A percentile compares a stretch with the other conserved stretches of the same genome.
Evolutionary conservation across 1,284 basidiomycete genomes (phyloP).

Genomic region (Apiotrichum gracile): DNA sequence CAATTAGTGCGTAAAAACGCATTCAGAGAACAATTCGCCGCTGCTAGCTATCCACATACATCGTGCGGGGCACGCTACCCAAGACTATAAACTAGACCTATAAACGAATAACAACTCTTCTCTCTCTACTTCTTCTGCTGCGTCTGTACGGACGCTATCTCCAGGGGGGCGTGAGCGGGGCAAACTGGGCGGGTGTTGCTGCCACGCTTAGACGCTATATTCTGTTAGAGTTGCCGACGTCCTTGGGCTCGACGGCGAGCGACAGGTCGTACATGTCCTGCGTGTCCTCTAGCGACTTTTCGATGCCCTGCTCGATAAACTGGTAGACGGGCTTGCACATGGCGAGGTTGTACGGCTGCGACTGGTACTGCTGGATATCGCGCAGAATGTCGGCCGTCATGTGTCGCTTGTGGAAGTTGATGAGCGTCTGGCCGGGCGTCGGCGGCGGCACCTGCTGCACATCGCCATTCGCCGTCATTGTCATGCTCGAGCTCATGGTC

Average conservation of each 20-base stretch:
- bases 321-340: constrained; percentile 62
- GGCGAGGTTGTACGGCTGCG: constrained; percentile 78
- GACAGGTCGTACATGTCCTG: constrained; percentile 75
- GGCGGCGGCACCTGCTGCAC: neutral
- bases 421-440: constrained; percentile 48
- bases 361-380: constrained; percentile 94
- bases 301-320: constrained; percentile 73
- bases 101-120: too few relatives aligned
- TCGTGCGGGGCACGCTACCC: neutral
- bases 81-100: neutral
- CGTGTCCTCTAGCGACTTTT: constrained; percentile 52
- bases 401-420: constrained; percentile 94
- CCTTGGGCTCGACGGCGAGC: constrained; percentile 80
- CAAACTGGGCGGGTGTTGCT: too few relatives aligned
- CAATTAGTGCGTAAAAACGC: too few relatives aligned
- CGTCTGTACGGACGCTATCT: neutral
- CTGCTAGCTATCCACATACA: neutral
- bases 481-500: neutral
- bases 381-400: constrained; percentile 90
- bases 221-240: constrained; percentile 37
- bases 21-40: too few relatives aligned
- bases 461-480: too few relatives aligned
- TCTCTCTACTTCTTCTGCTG: too few relatives aligned
- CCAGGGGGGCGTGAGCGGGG: neutral
- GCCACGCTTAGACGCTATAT: neutral